These are phyloP conservation scores for Eimeria tenella DNA, from an alignment of 169 alveolate genomes.

Conservation along the genomic window DNA sequence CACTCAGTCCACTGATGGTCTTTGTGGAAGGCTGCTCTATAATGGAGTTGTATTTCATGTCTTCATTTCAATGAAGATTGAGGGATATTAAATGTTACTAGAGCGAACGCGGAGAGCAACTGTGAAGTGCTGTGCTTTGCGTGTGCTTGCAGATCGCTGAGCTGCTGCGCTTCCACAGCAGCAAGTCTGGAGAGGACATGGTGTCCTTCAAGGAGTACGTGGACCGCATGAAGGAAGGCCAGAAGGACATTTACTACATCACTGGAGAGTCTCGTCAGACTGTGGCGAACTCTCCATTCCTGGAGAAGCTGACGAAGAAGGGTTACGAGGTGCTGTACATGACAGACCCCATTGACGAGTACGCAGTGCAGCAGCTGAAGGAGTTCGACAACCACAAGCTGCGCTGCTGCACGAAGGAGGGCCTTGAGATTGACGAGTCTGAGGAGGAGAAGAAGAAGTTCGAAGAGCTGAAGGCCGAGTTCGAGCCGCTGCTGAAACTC, in stretches of 20 bases:
- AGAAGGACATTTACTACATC: slow-evolving; percentile 99
- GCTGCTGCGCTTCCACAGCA: slow-evolving; percentile 97
- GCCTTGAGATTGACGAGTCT: slow-evolving; percentile 96
- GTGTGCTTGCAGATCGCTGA: slow-evolving; percentile 92
- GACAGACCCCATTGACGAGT: slow-evolving; percentile 99
- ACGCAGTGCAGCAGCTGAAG: slow-evolving; percentile 98
- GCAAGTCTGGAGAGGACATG: slow-evolving; percentile 99
- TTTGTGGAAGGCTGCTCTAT: no score
- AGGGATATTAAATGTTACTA: neutral
- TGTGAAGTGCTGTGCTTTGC: neutral
- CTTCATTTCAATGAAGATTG: neutral
- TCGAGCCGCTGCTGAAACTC: slow-evolving; percentile 98
- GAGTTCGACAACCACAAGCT: slow-evolving; percentile 98
- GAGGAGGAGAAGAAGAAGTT: slow-evolving; percentile 98
- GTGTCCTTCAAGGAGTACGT: slow-evolving; percentile 98
- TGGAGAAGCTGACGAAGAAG: slow-evolving; percentile 97
- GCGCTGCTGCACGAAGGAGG: slow-evolving; percentile 98
- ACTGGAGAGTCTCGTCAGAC: slow-evolving; percentile 99
- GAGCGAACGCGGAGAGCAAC: no score
- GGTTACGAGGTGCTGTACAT: slow-evolving; percentile 98
- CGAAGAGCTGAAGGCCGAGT: slow-evolving; percentile 97
- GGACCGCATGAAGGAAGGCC: slow-evolving; percentile 99
- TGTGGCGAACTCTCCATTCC: slow-evolving; percentile 98
- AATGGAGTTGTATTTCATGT: neutral
- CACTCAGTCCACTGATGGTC: neutral